These are phyloP conservation scores for Dalbergia cochinchinensis DNA, from an alignment of 306 rosid genomes.

Conservation along the genomic window DNA sequence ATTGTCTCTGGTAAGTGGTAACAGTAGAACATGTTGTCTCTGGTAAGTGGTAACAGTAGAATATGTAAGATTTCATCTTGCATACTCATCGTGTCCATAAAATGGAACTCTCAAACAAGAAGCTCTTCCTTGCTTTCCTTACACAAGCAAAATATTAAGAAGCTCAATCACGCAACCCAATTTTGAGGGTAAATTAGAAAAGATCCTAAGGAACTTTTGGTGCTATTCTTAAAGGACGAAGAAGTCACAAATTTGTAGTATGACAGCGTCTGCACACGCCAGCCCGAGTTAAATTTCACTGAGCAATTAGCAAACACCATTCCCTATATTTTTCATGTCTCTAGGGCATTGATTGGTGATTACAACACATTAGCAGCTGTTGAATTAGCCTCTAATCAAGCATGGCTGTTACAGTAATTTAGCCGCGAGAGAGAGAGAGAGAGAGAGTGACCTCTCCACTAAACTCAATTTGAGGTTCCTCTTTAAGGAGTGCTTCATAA, in stretches of 20 bases:
- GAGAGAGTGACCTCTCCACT: conserved; percentile 85
- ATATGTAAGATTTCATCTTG: conserved; percentile 28
- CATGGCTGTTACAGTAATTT: not conserved
- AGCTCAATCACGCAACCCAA: conserved; percentile 15
- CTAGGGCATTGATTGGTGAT: not conserved
- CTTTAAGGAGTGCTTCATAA: conserved; percentile 74
- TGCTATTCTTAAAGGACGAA: conserved; percentile 20
- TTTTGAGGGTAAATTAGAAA: conserved; percentile 19
- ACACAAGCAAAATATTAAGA: not conserved
- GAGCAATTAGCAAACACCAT: not conserved
- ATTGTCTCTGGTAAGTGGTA: not conserved
- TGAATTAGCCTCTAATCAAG: not conserved
- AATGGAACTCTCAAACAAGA: conserved; percentile 5
- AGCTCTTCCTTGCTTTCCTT: not conserved
- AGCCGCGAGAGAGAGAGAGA: conserved; percentile 8
- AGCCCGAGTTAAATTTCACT: conserved; percentile 19
- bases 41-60: conserved; percentile 9
- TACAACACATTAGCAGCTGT: not conserved
- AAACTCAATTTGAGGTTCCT: conserved; percentile 91
- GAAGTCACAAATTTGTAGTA: conserved; percentile 14
- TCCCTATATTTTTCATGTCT: conserved; percentile 1
- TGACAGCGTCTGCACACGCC: conserved; percentile 12
- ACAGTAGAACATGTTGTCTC: conserved; percentile 16
- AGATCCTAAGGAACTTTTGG: not conserved
- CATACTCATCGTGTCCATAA: not conserved